These are phyloP conservation scores for Phytophthora quininea DNA, from an alignment of 352 stramenopile genomes.

Conservation along the genomic window DNA sequence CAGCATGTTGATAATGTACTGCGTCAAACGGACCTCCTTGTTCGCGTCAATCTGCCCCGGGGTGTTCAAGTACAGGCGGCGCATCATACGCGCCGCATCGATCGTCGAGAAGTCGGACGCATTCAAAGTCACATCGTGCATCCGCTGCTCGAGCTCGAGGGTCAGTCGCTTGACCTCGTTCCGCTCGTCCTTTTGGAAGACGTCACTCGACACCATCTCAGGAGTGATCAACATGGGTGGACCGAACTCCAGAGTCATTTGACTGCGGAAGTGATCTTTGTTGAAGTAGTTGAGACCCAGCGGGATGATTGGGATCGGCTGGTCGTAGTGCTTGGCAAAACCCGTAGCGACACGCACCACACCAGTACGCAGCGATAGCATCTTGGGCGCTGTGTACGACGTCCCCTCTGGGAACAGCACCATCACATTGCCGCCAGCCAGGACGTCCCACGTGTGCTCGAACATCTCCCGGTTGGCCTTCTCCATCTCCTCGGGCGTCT, in stretches of 20 bases:
- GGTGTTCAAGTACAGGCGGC: slow-evolving; percentile 70
- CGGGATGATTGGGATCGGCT: slow-evolving; percentile 71
- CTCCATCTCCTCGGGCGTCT: slow-evolving; percentile 65
- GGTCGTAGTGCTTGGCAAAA: slow-evolving; percentile 73
- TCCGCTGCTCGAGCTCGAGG: slow-evolving; percentile 46
- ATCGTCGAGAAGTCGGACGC: slow-evolving; percentile 73
- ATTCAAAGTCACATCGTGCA: slow-evolving; percentile 57
- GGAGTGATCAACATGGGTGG: slow-evolving; percentile 56
- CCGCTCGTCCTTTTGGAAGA: slow-evolving; percentile 42
- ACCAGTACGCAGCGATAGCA: slow-evolving; percentile 75
- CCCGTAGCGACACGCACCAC: slow-evolving; percentile 76
- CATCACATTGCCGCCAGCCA: slow-evolving; percentile 70
- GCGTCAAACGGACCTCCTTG: slow-evolving; percentile 76
- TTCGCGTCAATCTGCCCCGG: slow-evolving; percentile 67
- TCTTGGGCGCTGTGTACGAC: slow-evolving; percentile 82
- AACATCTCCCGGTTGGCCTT: slow-evolving; percentile 74
- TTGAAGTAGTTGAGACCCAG: slow-evolving; percentile 86
- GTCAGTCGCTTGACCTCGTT: slow-evolving; percentile 62
- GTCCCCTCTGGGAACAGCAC: slow-evolving; percentile 82
- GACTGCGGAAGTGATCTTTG: slow-evolving; percentile 79
- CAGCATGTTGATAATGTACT: slow-evolving; percentile 80
- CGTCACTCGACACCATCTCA: slow-evolving; percentile 52
- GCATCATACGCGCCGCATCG: slow-evolving; percentile 62
- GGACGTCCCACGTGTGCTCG: slow-evolving; percentile 70
- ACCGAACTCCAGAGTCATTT: slow-evolving; percentile 78